A percentile compares a stretch with the other conserved stretches of the same genome.
phyloP scores from a whole-genome alignment of 192 early-diverging fungal genomes.

The Funneliformis mosseae region DNA sequence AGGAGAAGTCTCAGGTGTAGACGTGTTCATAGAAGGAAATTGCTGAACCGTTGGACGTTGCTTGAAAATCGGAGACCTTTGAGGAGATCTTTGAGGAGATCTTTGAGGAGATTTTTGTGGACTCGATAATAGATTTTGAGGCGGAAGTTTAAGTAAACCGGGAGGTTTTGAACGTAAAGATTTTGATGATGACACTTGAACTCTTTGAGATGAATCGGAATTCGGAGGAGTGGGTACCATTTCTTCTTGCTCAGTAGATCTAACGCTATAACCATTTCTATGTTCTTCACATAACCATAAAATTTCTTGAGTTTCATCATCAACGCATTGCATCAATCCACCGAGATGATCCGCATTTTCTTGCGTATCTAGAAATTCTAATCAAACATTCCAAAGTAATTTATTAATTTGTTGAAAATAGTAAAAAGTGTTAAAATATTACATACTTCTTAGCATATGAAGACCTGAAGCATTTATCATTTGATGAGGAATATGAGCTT shows the following conservation, averaged over 20 bases:
- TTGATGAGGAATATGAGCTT: neutral
- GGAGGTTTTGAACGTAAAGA: too few relatives aligned
- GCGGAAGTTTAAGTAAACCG: too few relatives aligned
- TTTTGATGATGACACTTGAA: too few relatives aligned
- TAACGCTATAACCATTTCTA: neutral
- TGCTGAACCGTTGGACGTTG: too few relatives aligned
- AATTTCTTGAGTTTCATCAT: neutral
- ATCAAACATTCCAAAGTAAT: neutral
- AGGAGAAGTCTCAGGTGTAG: neutral
- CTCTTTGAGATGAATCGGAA: too few relatives aligned
- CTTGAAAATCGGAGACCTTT: too few relatives aligned
- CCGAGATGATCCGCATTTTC: neutral
- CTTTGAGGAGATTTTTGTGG: too few relatives aligned
- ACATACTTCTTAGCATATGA: neutral
- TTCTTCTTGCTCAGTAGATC: neutral
- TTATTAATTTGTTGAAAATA: neutral
- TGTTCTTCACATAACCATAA: neutral
- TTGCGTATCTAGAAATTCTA: neutral
- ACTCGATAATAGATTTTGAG: too few relatives aligned
- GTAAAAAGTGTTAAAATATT: neutral
- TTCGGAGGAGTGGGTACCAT: too few relatives aligned
- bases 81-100: too few relatives aligned
- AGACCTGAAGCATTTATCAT: neutral
- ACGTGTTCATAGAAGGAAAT: too few relatives aligned
- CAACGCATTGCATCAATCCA: neutral